Evolutionary conservation across 257 asterid species (phyloP), one percentile per base, ranked within the genome.

Genomic region (Anisodus tanguticus): DNA sequence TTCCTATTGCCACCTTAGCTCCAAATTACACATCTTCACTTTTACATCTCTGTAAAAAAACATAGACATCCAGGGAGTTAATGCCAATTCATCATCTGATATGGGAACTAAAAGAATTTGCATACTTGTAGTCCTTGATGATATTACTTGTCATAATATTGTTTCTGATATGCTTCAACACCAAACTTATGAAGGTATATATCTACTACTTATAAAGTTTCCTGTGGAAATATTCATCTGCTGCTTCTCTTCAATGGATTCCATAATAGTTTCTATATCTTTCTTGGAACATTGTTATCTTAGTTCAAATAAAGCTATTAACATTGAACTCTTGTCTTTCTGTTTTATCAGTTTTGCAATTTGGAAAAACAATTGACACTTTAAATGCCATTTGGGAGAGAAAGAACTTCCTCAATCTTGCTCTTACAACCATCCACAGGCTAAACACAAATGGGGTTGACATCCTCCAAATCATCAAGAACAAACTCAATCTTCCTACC

Each of bases 111-210:
- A 86, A 89, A 86, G 83, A 63, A 85, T 88, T 17, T 93, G 96
- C 80, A 63, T 95, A 81, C 86, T 92, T 62, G 85, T 91, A 59
- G 89, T 85, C 85, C 87, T 86, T 62, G 92, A 88, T 69, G 94
- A 93, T 82, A 71, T 62, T 59, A 82, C 86, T 39, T 90, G 91
- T 86, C 86, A 72, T 17, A 87, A 81, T 51, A 86, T 91, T 39
- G 92, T 88, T 43, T 17, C 84, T 6, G 84, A 91, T 86, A 85
- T 95, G 92, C 95, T 92, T 82, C 87, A 79, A 37, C 82, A 37
- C 76, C 88, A 91, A 87, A 83, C 78, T 79, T 80, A 91, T 85
- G 85, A 90, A 92, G 98, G 98, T 95, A 89, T 22, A 2, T 45
- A 26, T 41, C 43, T 19, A 17, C 55, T 41, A 22, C 35, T 31